phyloP scores from a whole-genome alignment of 2,329 filamentous ascomycete genomes.

The Xylaria sp. region DNA sequence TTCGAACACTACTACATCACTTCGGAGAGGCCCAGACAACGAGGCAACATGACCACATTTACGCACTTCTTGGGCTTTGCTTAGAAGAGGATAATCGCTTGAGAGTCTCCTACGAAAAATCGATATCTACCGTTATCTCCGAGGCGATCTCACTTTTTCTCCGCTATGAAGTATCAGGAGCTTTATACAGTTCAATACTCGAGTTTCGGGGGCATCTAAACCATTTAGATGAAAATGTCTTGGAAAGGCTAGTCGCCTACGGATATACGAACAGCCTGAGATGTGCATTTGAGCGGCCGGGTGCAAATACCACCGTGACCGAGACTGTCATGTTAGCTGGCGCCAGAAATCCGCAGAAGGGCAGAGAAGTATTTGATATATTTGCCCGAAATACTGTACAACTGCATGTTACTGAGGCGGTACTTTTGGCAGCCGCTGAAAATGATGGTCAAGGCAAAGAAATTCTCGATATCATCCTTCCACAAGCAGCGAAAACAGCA shows the following conservation, averaged over 20 bases:
- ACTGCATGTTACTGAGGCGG: not conserved
- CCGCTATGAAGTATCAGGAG: not conserved
- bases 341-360: not conserved
- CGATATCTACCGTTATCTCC: not conserved
- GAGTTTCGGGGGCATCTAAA: not conserved
- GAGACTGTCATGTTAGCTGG: not conserved
- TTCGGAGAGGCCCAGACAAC: slow-evolving; percentile 12
- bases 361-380: not conserved
- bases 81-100: not conserved
- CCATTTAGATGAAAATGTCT: not conserved
- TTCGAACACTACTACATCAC: not conserved
- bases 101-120: slow-evolving; percentile 7
- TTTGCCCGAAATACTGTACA: not conserved
- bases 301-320: not conserved
- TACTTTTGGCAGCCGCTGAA: not conserved
- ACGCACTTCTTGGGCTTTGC: slow-evolving; percentile 20
- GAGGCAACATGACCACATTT: slow-evolving; percentile 5
- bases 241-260: not conserved
- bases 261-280: not conserved
- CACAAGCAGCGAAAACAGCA: not conserved
- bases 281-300: not conserved
- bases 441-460: not conserved
- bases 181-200: not conserved
- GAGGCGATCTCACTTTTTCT: not conserved
- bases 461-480: not conserved